Evolutionary conservation across 768 basidiomycete species (phyloP), one percentile per base, ranked within the genome.

Genomic region (Boletus rubroflammeus): DNA sequence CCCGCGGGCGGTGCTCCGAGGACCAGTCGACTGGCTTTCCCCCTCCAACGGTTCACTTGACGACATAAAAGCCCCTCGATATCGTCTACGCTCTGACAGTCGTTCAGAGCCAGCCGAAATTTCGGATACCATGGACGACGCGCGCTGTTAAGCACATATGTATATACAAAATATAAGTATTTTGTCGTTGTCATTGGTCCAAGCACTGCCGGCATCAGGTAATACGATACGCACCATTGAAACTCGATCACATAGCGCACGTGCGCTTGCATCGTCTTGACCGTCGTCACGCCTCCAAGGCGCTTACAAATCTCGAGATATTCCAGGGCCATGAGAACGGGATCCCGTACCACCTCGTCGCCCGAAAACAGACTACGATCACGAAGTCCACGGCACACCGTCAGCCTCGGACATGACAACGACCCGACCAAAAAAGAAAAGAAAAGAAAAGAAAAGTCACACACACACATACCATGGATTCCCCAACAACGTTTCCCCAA

Each of bases 401-500:
- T 45, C 44, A 45, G 13, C 6, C 17, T n/a, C 44, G 11, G 19
- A 31, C 13, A 45, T 8, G 4, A 29, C 10, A 47, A 47, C 19
- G n/a, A 36, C 0, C 25, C 8, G 36, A 19, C n/a, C 36, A 38
- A 13, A n/a, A 19, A 39, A 11, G 11, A 21, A 39, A 4, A 9
- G 5, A 19, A 21, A 6, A 13, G 28, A 51, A 49, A 11, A 41
- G n/a, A 38, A 48, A 26, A 17, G 21, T 36, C 25, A 17, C 25
- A 67, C 77, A 34, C 77, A 28, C n/a, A n/a, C n/a, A n/a, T 56
- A 90, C 89, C 81, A 84, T 31, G 88, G 88, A 69, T 92, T 90
- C 17, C 79, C 81, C 5, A 90, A 73, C 32, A 91, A 69, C n/a
- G 81, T 80, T 64, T 91, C 89, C 9, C 86, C 90, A 2, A 90